These are phyloP conservation scores for Colletotrichum musae DNA, from an alignment of 2,329 filamentous ascomycete genomes.

Conservation along the genomic window DNA sequence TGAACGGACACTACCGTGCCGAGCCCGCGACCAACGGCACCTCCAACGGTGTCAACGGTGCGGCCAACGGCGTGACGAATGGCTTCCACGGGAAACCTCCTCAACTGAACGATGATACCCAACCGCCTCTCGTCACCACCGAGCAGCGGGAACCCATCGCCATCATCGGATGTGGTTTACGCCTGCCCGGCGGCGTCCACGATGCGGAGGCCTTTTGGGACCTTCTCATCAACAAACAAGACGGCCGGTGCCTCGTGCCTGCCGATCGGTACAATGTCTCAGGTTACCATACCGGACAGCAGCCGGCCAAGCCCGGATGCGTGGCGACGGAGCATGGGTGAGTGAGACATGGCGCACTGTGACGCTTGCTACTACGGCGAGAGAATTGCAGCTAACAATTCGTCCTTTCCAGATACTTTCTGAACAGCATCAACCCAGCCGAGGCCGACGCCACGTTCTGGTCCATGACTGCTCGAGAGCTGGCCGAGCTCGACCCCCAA, in stretches of 20 bases:
- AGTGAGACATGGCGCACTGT: constrained; percentile 40
- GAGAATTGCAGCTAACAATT: too few relatives aligned
- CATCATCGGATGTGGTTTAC: constrained; percentile 50
- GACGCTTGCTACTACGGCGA: too few relatives aligned
- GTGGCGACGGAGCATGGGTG: constrained; percentile 12
- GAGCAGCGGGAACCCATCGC: constrained; percentile 46
- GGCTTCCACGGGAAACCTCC: too few relatives aligned
- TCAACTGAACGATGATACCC: too few relatives aligned
- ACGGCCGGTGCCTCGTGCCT: constrained; percentile 46
- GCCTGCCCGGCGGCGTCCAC: constrained; percentile 49
- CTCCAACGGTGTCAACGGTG: too few relatives aligned
- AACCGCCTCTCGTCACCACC: too few relatives aligned
- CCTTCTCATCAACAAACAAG: constrained; percentile 48
- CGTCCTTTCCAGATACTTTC: constrained; percentile 43
- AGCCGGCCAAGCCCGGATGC: constrained; percentile 13
- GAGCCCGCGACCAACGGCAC: too few relatives aligned
- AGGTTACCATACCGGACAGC: constrained; percentile 42
- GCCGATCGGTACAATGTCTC: constrained; percentile 46
- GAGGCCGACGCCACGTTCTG: constrained; percentile 51
- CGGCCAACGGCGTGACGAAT: too few relatives aligned
- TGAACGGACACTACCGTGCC: too few relatives aligned
- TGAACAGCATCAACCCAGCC: constrained; percentile 45
- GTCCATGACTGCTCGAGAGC: constrained; percentile 47
- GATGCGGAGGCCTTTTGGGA: constrained; percentile 49
- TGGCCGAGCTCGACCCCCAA: constrained; percentile 41